phyloP scores from a whole-genome alignment of 108 stramenopile genomes.

The Schizochytrium sp. region DNA sequence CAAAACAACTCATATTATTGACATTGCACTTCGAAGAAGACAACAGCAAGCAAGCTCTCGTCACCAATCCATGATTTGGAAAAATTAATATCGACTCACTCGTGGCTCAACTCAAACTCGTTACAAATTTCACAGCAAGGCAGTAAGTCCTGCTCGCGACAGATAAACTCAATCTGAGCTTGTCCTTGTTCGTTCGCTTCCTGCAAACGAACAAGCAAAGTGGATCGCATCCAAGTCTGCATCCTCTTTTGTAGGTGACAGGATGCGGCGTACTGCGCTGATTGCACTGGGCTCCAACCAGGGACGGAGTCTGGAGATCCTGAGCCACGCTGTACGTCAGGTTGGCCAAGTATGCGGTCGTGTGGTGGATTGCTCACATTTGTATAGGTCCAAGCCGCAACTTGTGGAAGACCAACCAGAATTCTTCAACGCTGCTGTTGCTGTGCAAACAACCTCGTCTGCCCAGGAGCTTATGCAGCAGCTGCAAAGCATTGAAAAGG shows the following conservation, averaged over 20 bases:
- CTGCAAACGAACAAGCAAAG: no score
- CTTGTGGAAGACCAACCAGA: slow-evolving; percentile 86
- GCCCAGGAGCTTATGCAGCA: not conserved
- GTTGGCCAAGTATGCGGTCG: slow-evolving; percentile 67
- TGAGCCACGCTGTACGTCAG: not conserved
- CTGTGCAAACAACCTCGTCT: slow-evolving; percentile 78
- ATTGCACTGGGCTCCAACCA: slow-evolving; percentile 41
- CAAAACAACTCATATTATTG: no score
- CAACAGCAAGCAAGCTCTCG: no score
- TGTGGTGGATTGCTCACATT: slow-evolving; percentile 81
- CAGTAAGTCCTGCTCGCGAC: no score
- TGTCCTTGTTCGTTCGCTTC: no score
- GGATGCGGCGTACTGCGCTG: slow-evolving; percentile 5
- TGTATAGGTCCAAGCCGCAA: slow-evolving; percentile 85
- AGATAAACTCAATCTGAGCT: no score
- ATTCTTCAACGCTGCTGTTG: slow-evolving; percentile 87
- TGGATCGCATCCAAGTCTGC: no score
- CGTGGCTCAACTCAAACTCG: no score
- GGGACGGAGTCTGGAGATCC: slow-evolving; percentile 3
- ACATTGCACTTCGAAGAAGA: no score
- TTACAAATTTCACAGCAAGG: no score
- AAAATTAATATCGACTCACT: no score
- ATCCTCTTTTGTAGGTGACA: not conserved
- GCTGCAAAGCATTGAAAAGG: slow-evolving; percentile 56
- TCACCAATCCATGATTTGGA: no score